Evolutionary conservation across 2,329 filamentous ascomycete species (phyloP), one percentile per base, ranked within the genome.

Genomic region (Neonectria ditissima): DNA sequence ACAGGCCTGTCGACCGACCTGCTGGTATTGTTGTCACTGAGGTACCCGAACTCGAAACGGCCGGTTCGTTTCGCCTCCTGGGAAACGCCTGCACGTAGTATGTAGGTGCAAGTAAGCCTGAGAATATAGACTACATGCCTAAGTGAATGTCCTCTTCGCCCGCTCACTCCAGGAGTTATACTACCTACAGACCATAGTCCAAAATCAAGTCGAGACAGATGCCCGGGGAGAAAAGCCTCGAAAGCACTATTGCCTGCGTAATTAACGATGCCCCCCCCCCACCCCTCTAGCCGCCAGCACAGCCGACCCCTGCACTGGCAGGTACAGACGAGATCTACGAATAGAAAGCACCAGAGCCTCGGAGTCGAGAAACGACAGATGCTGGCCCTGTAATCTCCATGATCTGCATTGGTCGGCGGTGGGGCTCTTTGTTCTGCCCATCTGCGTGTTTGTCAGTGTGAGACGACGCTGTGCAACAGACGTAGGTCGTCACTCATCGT

Each of bases 361-460:
- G 57, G 57, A 55, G 53, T 39, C 30, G 50, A 48, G 59, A 47
- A 57, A 54, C 53, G 54, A 53, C 53, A 37, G 14, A 50, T 53
- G 26, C n/a, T 51, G 62, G 55, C 68, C 70, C 68, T 72, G 61
- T 62, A 69, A 69, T 72, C 63, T 72, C 68, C 67, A 70, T 57
- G 62, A 72, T 72, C 66, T 66, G 48, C 60, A 47, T 11, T 55
- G 43, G 55, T 18, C 13, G 47, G 47, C 26, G 10, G n/a, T 10
- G 56, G 53, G 59, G 34, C 41, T 39, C 58, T 56, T 59, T 20
- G 20, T 52, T 50, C 57, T 61, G 30, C 55, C 34, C 48, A 37
- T 66, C 55, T 44, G 24, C 52, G 37, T 22, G 18, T 30, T 48
- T 37, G 47, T 61, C 55, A 51, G 48, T 60, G 47, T 62, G 60